These are phyloP conservation scores for Boeremia exigua DNA, from an alignment of 2,329 filamentous ascomycete genomes.

Conservation along the genomic window DNA sequence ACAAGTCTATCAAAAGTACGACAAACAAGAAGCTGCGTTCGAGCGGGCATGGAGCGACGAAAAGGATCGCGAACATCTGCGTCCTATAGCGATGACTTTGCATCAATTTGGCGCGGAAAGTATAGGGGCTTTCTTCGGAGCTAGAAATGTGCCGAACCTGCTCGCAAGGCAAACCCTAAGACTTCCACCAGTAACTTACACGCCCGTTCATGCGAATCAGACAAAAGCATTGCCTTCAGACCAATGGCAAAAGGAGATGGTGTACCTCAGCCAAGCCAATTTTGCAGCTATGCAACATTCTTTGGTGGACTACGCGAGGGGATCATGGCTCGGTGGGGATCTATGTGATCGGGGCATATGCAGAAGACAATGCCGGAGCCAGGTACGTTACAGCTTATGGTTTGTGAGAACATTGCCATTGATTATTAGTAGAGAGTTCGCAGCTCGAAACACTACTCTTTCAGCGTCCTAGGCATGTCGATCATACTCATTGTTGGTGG, in stretches of 20 bases:
- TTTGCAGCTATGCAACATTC: neutral
- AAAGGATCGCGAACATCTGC: neutral
- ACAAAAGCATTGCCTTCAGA: neutral
- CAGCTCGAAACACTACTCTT: slow-evolving; percentile 10
- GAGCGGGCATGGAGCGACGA: neutral
- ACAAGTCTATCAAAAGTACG: neutral
- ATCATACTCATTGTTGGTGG: slow-evolving; percentile 1
- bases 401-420: neutral
- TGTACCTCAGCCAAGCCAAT: neutral
- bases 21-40: neutral
- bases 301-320: neutral
- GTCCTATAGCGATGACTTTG: neutral
- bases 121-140: neutral
- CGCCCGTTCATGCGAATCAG: neutral
- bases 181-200: neutral
- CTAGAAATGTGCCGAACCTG: neutral
- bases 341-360: neutral
- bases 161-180: neutral
- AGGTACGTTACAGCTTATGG: neutral
- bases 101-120: neutral
- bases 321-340: neutral
- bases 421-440: neutral
- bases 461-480: slow-evolving; percentile 1
- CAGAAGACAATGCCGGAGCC: neutral
- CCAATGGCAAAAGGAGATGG: slow-evolving; percentile 5